Conservation (phyloP, 2,329 filamentous ascomycete genomes). For the Harringtonia aguacate region DNA sequence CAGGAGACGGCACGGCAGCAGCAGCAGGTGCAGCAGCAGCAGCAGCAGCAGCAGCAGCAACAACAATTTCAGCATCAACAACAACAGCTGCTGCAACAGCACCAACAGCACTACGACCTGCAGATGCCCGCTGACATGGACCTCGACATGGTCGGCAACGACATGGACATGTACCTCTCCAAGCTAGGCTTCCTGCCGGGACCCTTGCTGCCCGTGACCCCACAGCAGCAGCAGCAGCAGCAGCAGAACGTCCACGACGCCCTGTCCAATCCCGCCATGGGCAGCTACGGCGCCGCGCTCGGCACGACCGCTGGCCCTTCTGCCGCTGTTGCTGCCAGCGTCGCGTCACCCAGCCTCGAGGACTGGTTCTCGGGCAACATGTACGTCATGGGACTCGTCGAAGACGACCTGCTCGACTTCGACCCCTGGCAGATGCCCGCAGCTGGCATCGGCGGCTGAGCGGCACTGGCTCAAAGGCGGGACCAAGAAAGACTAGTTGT, state of each 20-base stretch:
- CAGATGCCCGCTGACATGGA: constrained; percentile 22
- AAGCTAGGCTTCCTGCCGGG: constrained; percentile 49
- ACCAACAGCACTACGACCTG: constrained; percentile 18
- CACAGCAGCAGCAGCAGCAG: background rate
- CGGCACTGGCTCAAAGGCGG: too few relatives aligned
- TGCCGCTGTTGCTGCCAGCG: background rate
- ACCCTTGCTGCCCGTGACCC: background rate
- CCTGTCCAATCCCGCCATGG: too few relatives aligned
- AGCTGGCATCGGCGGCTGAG: too few relatives aligned
- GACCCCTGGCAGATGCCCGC: background rate
- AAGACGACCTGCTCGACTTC: constrained; percentile 38
- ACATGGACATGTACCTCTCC: constrained; percentile 55
- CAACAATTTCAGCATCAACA: too few relatives aligned
- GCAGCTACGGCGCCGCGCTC: too few relatives aligned
- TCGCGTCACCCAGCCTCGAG: background rate
- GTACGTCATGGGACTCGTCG: constrained; percentile 57
- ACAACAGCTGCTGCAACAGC: too few relatives aligned
- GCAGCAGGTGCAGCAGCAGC: constrained; percentile 14
- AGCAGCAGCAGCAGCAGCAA: constrained; percentile 24
- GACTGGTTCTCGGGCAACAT: constrained; percentile 58
- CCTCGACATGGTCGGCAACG: constrained; percentile 26
- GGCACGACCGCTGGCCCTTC: constrained; percentile 10
- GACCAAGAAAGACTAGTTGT: too few relatives aligned
- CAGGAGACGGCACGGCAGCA: background rate
- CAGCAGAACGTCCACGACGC: too few relatives aligned